Conservation (phyloP, 495 filamentous ascomycete species). For the Trichodelitschia bisporula region DNA sequence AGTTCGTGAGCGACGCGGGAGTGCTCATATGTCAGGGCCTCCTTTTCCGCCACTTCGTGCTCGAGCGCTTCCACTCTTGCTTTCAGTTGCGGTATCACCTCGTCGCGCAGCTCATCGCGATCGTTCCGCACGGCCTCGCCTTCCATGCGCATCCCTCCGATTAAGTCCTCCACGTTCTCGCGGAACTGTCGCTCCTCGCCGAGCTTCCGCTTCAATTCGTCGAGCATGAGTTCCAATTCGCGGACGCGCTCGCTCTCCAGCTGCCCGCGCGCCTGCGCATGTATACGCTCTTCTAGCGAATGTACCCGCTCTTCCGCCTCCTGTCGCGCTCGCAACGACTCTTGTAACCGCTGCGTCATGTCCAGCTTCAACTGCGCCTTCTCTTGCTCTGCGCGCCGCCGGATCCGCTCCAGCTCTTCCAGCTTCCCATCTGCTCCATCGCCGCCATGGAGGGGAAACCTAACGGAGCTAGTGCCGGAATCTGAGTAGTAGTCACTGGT, state of each 20-base stretch:
- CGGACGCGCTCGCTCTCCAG: background rate
- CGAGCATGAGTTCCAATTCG: slow-evolving; percentile 56
- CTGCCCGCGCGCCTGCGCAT: slow-evolving; percentile 26
- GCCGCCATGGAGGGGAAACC: slow-evolving; percentile 33
- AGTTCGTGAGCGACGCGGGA: slow-evolving; percentile 63
- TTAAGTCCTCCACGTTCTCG: slow-evolving; percentile 79
- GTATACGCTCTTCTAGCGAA: slow-evolving; percentile 20
- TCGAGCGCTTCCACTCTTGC: slow-evolving; percentile 58
- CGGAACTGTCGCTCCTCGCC: slow-evolving; percentile 70
- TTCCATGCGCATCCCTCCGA: slow-evolving; percentile 61
- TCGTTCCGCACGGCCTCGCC: slow-evolving; percentile 65
- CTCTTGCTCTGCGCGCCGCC: slow-evolving; percentile 72
- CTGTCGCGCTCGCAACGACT: slow-evolving; percentile 51
- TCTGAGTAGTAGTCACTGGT: slow-evolving; percentile 98
- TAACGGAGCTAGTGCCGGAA: slow-evolving; percentile 66
- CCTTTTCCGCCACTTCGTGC: slow-evolving; percentile 35
- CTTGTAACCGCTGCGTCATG: slow-evolving; percentile 56
- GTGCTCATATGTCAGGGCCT: slow-evolving; percentile 47
- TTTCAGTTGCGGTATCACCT: slow-evolving; percentile 49
- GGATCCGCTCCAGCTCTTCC: slow-evolving; percentile 65
- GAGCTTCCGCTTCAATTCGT: slow-evolving; percentile 58
- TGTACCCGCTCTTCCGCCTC: slow-evolving; percentile 51
- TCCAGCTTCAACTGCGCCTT: slow-evolving; percentile 70
- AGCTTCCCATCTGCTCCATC: slow-evolving; percentile 20
- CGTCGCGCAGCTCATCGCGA: slow-evolving; percentile 73